Evolutionary conservation across 176 grass and related monocot genomes (phyloP), one percentile per base, ranked within the genome.

Genomic region (Oryza glaberrima): DNA sequence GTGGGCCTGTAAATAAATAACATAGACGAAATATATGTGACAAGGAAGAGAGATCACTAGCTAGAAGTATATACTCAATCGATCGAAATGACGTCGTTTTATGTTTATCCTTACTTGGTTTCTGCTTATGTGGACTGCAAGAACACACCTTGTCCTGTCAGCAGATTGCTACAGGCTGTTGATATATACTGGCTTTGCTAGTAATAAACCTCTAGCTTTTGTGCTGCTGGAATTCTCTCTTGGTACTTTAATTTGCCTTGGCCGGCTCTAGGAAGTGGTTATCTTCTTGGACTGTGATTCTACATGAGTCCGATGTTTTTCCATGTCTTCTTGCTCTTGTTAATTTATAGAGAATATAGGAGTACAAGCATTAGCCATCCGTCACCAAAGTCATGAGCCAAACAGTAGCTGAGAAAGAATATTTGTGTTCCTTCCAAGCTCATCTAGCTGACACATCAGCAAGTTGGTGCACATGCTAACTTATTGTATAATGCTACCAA

Each of bases 41-140:
- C 1, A 36, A 65, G 73, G 49, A 44, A 72, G n/a, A 75, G 26
- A 48, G 30, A 32, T 28, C 28, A 28, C 34, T 71, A 78, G 10
- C 23, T 71, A 78, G 10, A 83, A 67, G 45, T 5, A 61, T 43
- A 40, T 71, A 81, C 28, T 25, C 52, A 16, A 56, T 56, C n/a
- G 67, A 67, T 77, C 28, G 79, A 83, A 79, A 83, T 75, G 68
- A 36, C 40, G 38, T 70, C 17, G 52, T 56, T 87, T 66, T 87
- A 84, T 87, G 70, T 64, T 76, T 84, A 66, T 80, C 75, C 71
- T 45, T 76, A 17, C 52, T 23, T 44, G 81, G 58, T 2, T 61
- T 45, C 2, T 84, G 70, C 77, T 67, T 87, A 58, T 87, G 81
- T 91, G 89, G 81, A 87, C 77, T 76, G 30, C 51, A 61, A 43